phyloP scores from a whole-genome alignment of 108 stramenopile species.

The Cyclotella sp. region DNA sequence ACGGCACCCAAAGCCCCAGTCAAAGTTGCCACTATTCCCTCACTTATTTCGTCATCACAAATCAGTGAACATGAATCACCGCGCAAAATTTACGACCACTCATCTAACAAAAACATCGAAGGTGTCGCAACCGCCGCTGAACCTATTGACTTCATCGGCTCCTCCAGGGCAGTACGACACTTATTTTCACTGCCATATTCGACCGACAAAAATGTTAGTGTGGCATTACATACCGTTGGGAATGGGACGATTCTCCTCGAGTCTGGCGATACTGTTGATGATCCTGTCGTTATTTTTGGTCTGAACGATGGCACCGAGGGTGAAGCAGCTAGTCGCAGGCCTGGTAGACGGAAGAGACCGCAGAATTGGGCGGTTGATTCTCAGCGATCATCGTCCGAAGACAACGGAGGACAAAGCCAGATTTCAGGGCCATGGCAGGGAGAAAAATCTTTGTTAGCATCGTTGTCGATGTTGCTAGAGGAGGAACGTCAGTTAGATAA shows the following conservation, averaged over 20 bases:
- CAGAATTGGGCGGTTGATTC: constrained; percentile 19
- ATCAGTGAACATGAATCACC: too few relatives aligned
- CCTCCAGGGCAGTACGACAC: constrained; percentile 68
- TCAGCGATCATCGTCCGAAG: not conserved
- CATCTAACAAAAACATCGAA: too few relatives aligned
- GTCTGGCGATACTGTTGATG: constrained; percentile 34
- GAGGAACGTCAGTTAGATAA: constrained; percentile 21
- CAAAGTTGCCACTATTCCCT: constrained; percentile 2
- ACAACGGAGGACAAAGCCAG: constrained; percentile 13
- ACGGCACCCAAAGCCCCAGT: not conserved
- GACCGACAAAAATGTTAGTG: constrained; percentile 52
- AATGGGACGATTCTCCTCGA: constrained; percentile 79
- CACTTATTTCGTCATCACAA: not conserved
- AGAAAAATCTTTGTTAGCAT: constrained; percentile 32
- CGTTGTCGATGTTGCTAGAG: constrained; percentile 36
- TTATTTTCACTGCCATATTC: constrained; percentile 77
- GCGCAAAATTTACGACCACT: too few relatives aligned
- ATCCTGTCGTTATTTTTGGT: not conserved
- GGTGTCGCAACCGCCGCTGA: not conserved
- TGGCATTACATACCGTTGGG: constrained; percentile 80
- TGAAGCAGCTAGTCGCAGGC: not conserved
- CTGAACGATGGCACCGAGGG: not conserved
- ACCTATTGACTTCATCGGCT: constrained; percentile 75
- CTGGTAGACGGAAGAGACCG: constrained; percentile 42
- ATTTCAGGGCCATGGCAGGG: constrained; percentile 3